These are phyloP conservation scores for Cyberlindnera maclurae DNA, from an alignment of 805 yeast species.

Conservation along the genomic window DNA sequence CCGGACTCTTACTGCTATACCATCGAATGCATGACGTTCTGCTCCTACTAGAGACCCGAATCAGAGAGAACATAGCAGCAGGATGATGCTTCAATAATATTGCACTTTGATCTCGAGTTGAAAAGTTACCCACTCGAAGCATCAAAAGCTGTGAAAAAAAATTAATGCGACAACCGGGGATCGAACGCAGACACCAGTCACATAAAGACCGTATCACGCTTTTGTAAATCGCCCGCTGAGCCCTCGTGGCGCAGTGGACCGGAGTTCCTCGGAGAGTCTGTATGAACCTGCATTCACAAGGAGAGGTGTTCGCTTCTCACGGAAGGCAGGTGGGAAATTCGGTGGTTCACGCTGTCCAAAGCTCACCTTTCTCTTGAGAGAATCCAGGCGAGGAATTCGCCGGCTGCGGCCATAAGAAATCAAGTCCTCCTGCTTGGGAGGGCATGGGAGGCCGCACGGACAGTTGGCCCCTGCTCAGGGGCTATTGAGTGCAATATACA, in stretches of 20 bases:
- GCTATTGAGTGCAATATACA: constrained; percentile 59
- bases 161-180: neutral
- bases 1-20: no score
- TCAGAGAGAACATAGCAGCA: no score
- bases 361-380: constrained; percentile 44
- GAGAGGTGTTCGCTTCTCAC: neutral
- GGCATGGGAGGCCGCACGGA: constrained; percentile 51
- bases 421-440: neutral
- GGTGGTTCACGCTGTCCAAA: constrained; percentile 52
- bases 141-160: neutral
- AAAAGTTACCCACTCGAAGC: no score
- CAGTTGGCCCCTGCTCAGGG: constrained; percentile 44
- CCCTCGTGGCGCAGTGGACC: constrained; percentile 21
- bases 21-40: no score
- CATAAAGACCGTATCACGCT: neutral
- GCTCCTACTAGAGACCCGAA: no score
- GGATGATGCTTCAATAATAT: no score
- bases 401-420: constrained; percentile 48
- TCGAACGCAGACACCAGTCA: constrained; percentile 4
- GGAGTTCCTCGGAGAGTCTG: constrained; percentile 22
- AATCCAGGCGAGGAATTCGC: constrained; percentile 47
- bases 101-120: no score
- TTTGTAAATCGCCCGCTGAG: constrained; percentile 3
- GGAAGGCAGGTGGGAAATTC: constrained; percentile 49
- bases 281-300: constrained; percentile 26